Conservation (phyloP, 352 stramenopile species). For the Phytopythium ostracodes region DNA sequence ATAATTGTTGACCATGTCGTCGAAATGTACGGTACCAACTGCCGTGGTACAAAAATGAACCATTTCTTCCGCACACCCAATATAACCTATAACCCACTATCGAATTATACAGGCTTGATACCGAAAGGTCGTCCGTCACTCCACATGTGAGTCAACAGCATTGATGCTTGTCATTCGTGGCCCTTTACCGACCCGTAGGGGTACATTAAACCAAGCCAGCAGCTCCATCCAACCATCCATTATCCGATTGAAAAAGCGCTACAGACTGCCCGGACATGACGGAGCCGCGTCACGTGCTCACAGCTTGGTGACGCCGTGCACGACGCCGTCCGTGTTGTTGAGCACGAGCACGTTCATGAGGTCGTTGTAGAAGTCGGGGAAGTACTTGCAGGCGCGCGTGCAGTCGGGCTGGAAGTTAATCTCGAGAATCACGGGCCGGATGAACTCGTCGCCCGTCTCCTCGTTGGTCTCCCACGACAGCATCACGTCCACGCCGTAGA, state of each 20-base stretch:
- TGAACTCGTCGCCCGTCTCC: conserved; percentile 30
- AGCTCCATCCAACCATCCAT: too few relatives aligned
- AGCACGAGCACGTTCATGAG: conserved; percentile 54
- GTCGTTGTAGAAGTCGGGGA: conserved; percentile 50
- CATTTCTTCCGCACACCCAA: background rate
- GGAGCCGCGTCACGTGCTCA: conserved; percentile 8
- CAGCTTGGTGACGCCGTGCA: conserved; percentile 39
- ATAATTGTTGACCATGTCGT: background rate
- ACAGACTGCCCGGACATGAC: too few relatives aligned
- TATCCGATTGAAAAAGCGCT: too few relatives aligned
- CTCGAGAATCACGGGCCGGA: conserved; percentile 45
- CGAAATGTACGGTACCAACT: background rate
- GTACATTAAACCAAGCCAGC: too few relatives aligned
- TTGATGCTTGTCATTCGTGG: too few relatives aligned
- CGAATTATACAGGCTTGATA: background rate
- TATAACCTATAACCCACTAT: background rate
- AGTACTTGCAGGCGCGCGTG: conserved; percentile 50
- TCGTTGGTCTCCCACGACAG: conserved; percentile 34
- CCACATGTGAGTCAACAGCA: too few relatives aligned
- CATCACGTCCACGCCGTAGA: conserved; percentile 59
- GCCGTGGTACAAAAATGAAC: background rate
- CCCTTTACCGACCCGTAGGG: too few relatives aligned
- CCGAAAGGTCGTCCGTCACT: background rate
- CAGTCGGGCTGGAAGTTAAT: conserved; percentile 58
- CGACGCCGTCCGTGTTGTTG: conserved; percentile 28